Conservation (phyloP, 306 rosid genomes). For the Carpinus viminea region DNA sequence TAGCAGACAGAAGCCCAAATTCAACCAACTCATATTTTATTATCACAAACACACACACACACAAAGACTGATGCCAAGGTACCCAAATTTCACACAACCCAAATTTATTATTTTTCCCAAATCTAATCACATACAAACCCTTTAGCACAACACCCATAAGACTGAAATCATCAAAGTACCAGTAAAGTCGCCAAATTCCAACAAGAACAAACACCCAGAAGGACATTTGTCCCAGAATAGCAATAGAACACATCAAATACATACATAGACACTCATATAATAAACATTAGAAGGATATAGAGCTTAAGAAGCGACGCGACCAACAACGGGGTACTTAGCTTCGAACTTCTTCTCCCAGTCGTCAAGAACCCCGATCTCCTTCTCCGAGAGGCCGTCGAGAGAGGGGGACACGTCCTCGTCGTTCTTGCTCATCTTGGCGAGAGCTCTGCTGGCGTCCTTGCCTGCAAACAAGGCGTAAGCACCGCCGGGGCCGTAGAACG, state of each 20-base stretch:
- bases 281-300: background rate
- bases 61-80: background rate
- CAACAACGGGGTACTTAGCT: slow-evolving; percentile 91
- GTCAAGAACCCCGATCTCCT: slow-evolving; percentile 89
- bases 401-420: slow-evolving; percentile 66
- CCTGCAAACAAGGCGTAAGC: slow-evolving; percentile 94
- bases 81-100: background rate
- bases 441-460: slow-evolving; percentile 92
- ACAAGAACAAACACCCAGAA: slow-evolving; percentile 20
- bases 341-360: slow-evolving; percentile 96
- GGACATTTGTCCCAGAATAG: background rate
- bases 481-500: slow-evolving; percentile 94
- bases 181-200: background rate
- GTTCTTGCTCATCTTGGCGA: slow-evolving; percentile 93
- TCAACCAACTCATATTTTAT: background rate
- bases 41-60: too few species aligned
- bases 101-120: background rate
- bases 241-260: background rate
- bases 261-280: background rate
- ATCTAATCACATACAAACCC: background rate
- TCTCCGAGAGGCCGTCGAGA: slow-evolving; percentile 85
- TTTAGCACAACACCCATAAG: background rate
- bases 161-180: background rate
- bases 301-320: slow-evolving; percentile 49
- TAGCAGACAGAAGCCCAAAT: background rate